phyloP scores from a whole-genome alignment of 2,329 filamentous ascomycete species.

The Alternaria dauci region DNA sequence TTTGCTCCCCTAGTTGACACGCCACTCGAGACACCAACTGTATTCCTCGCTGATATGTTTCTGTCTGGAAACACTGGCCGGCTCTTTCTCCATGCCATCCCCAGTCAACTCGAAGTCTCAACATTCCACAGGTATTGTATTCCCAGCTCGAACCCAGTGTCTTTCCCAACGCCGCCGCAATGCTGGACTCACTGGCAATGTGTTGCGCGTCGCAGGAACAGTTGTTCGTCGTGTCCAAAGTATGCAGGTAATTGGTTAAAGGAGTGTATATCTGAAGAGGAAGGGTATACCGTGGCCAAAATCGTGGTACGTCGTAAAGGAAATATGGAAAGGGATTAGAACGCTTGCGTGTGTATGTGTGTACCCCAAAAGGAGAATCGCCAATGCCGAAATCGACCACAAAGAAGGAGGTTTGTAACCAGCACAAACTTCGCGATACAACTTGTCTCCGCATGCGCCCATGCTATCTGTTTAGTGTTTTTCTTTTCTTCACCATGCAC shows the following conservation, averaged over 20 bases:
- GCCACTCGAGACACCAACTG: slow-evolving; percentile 7
- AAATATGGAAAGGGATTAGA: slow-evolving; percentile 37
- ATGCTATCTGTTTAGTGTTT: slow-evolving; percentile 11
- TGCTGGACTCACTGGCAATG: slow-evolving; percentile 19
- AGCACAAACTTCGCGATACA: slow-evolving; percentile 39
- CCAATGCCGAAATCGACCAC: slow-evolving; percentile 10
- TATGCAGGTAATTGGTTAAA: slow-evolving; percentile 25
- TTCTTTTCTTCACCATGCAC: slow-evolving; percentile 32
- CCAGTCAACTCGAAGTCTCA: slow-evolving; percentile 20
- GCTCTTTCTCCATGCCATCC: slow-evolving; percentile 21
- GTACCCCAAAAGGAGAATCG: slow-evolving; percentile 22
- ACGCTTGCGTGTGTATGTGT: slow-evolving; percentile 26
- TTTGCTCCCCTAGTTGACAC: slow-evolving; percentile 10
- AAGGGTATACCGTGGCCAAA: slow-evolving; percentile 38
- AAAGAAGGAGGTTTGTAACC: slow-evolving; percentile 33
- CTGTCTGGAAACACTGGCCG: slow-evolving; percentile 11
- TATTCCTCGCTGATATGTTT: slow-evolving; percentile 2
- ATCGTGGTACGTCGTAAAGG: slow-evolving; percentile 44
- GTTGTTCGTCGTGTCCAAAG: slow-evolving; percentile 10
- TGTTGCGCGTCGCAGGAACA: slow-evolving; percentile 10
- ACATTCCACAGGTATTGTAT: slow-evolving; percentile 20
- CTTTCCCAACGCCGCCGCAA: slow-evolving; percentile 34
- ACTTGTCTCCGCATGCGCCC: slow-evolving; percentile 9
- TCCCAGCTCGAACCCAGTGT: slow-evolving; percentile 25
- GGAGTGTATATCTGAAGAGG: slow-evolving; percentile 24